Evolutionary conservation across 2,329 filamentous ascomycete species (phyloP), one percentile per base, ranked within the genome.

Genomic region (Fusarium armeniacum): DNA sequence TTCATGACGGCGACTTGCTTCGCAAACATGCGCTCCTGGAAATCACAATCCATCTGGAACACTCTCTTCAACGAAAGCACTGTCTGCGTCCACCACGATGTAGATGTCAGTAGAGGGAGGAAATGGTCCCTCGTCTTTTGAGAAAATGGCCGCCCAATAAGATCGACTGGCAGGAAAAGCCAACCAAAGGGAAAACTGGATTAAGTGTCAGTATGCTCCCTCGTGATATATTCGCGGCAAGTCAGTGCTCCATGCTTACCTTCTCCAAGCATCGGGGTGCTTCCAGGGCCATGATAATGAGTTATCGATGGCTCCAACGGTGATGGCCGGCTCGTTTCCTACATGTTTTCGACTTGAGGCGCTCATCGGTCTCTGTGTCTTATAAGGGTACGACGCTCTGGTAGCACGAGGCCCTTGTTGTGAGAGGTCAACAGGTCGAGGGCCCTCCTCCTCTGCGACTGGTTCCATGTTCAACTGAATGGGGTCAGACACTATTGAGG

Each of bases 201-300:
- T 41, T 33, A 1, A 1, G 8, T 16, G 47, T 65, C 58, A 65
- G 49, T 22, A 49, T 16, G 16, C 11, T 44, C 45, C 5, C 6
- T 4, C 22, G n/a, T 32, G 12, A 35, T 7, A 12, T 43, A 10
- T 45, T n/a, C 13, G 8, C 22, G n/a, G 38, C 22, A 12, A 15
- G 11, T 18, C 8, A 12, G 20, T 18, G 26, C 13, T 53, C 58
- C 76, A 69, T 76, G 84, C 85, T 44, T 47, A 71, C 69, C 85
- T 90, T 77, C 87, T 83, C 86, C 90, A 91, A 33, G 95, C 96
- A 83, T 99, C 95, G 0, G 95, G 95, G 75, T 98, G 95, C 79
- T 98, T 98, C 96, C 95, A 99, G 3, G 96, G 96, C 94, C 96
- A 99, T 3, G 96, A 98, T 70, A 99, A 81, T 71, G 94, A 98